Percentiles rank a stretch among this genome's conserved stretches.
These are phyloP conservation scores for Pulicaria dysenterica DNA, from an alignment of 129 eudicot genomes.

Conservation along the genomic window DNA sequence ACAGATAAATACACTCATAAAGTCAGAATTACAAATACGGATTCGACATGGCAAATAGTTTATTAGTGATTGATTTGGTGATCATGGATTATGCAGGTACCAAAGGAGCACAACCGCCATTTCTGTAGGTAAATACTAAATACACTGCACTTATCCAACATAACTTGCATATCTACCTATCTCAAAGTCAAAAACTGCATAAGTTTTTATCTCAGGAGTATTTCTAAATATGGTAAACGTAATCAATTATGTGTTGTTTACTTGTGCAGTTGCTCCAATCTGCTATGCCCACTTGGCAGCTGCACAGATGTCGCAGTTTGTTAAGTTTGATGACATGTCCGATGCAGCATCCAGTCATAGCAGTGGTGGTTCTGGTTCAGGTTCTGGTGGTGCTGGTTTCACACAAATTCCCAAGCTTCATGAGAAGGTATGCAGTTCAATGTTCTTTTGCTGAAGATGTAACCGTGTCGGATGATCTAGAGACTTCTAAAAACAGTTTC, in stretches of 20 bases:
- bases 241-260: neutral
- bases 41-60: neutral
- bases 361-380: conserved; percentile 51
- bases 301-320: conserved; percentile 65
- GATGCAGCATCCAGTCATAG: conserved; percentile 65
- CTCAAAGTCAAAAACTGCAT: neutral
- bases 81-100: conserved; percentile 47
- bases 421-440: conserved; percentile 53
- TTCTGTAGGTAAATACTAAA: conserved; percentile 53
- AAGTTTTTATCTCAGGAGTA: neutral
- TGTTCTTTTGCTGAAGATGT: conserved; percentile 75
- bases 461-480: neutral
- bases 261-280: conserved; percentile 72
- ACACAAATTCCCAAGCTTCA: conserved; percentile 62
- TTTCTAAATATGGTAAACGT: no score
- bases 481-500: neutral
- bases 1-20: neutral
- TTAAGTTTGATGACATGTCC: conserved; percentile 68
- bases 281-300: conserved; percentile 94
- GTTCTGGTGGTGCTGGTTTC: conserved; percentile 40
- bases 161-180: neutral
- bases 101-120: conserved; percentile 78
- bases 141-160: neutral
- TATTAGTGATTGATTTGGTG: neutral
- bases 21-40: neutral